Evolutionary conservation across 805 yeast genomes (phyloP).

Genomic region (Yarrowia sp.): DNA sequence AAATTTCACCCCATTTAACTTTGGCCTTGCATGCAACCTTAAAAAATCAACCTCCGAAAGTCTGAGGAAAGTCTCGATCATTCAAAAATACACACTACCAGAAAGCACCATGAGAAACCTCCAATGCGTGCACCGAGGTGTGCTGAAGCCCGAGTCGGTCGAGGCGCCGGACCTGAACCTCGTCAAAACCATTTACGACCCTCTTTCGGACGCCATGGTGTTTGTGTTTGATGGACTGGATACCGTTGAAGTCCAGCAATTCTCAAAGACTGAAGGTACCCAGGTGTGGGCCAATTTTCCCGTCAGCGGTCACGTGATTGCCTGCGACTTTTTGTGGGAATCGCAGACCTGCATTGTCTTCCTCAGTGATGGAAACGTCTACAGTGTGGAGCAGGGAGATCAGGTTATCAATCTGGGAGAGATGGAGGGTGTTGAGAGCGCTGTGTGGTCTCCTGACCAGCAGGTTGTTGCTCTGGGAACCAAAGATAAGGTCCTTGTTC

Average conservation of each 20-base stretch:
- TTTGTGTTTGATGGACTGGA: constrained; percentile 65
- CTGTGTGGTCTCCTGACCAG: constrained; percentile 91
- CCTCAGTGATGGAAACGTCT: constrained; percentile 76
- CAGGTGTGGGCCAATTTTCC: constrained; percentile 40
- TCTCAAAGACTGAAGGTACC: constrained; percentile 47
- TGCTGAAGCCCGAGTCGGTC: constrained; percentile 57
- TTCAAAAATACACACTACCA: background rate
- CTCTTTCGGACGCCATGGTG: constrained; percentile 74
- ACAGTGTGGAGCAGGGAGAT: constrained; percentile 48
- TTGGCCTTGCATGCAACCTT: constrained; percentile 12
- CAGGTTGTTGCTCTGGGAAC: constrained; percentile 80
- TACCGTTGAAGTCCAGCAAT: constrained; percentile 75
- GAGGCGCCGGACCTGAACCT: constrained; percentile 72
- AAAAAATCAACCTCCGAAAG: constrained; percentile 32
- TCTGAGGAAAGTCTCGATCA: background rate
- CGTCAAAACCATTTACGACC: constrained; percentile 64
- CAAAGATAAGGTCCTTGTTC: constrained; percentile 61
- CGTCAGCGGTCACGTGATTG: constrained; percentile 54
- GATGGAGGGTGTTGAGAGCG: constrained; percentile 69
- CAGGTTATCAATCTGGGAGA: constrained; percentile 65
- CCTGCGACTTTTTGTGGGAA: constrained; percentile 75
- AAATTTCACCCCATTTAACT: constrained; percentile 6
- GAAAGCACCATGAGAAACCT: constrained; percentile 43
- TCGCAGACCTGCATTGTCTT: constrained; percentile 69
- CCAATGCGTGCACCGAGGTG: constrained; percentile 44